Percentiles rank a stretch among this genome's conserved stretches.
Evolutionary conservation across 164 flowering plant species (phyloP).

Genomic region (Tinospora cordifolia): DNA sequence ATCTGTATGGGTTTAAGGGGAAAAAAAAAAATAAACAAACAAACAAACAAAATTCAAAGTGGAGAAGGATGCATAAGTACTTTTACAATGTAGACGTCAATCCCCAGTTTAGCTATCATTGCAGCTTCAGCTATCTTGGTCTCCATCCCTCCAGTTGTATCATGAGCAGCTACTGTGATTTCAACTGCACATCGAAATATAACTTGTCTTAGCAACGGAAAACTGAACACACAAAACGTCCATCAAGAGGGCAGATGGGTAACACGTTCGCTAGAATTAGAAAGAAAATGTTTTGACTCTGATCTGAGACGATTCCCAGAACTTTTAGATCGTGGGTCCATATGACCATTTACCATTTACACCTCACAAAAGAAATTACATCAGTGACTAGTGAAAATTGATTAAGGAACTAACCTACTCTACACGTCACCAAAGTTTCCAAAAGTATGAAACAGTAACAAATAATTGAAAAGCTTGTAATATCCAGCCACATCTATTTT

Average conservation of each 20-base stretch:
- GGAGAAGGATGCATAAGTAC: slow-evolving; percentile 22
- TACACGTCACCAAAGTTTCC: no score
- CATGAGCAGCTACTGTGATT: slow-evolving; percentile 72
- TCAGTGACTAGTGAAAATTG: no score
- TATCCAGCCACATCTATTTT: no score
- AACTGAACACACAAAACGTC: neutral
- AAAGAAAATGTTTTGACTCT: neutral
- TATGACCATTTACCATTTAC: no score
- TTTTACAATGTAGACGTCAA: slow-evolving; percentile 88
- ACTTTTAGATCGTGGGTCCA: no score
- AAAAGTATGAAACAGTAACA: no score
- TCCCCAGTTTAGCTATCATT: slow-evolving; percentile 80
- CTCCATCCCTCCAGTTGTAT: slow-evolving; percentile 95
- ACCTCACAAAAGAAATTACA: no score
- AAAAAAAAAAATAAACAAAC: neutral
- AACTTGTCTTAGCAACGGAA: neutral
- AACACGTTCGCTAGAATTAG: neutral
- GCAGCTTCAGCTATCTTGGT: slow-evolving; percentile 96
- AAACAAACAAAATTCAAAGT: neutral
- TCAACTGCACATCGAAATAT: slow-evolving; percentile 46
- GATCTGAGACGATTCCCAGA: no score
- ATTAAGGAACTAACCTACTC: no score
- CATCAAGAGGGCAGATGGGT: neutral
- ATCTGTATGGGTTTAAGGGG: neutral
- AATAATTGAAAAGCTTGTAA: no score